Base-by-base conservation (phyloP, 768 basidiomycete species). In the Pleurotus platypus region DNA sequence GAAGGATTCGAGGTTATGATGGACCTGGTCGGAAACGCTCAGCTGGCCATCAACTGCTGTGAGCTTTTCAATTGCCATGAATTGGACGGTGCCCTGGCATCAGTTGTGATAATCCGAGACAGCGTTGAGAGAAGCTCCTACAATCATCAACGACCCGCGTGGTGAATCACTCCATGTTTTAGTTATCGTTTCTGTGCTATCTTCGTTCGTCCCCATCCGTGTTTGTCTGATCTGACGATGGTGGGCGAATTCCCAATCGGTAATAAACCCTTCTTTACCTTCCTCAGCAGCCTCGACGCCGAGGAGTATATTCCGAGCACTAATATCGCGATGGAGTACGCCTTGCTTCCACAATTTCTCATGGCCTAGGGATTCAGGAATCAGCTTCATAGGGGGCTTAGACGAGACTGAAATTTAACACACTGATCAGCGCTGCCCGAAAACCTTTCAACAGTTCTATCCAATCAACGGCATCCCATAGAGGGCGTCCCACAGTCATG, bases 381-480 rank as follows among this genome's bases (percentile, higher is more conserved):
- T 43, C 15, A 15, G 24, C 24, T n/a, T 7, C 9, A n/a, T 20
- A 8, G 5, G n/a, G 7, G 30, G 7, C 30, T 9, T 35, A 3
- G 7, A 7, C n/a, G 2, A 45, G 13, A 45, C 7, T 3, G 5
- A 16, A 7, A n/a, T 7, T 2, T 8, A 22, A 48, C 50, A 4
- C 11, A 61, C 62, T 58, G 20, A 55, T 26, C 38, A 63, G 45
- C 18, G 60, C 62, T 39, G 53, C 60, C 22, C 60, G 53, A 15
- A 64, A 53, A 11, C 56, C 62, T 30, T 37, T 27, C 15, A 64
- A 57, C n/a, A 63, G 46, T 15, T 64, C 60, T 16, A 49, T 49
- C 51, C 63, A 58, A 35, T 60, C 55, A 9, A 15, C 48, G 54
- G 54, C 61, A 38, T 64, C 62, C 62, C 62, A 63, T n/a, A 66